Evolutionary conservation across 2,329 filamentous ascomycete species (phyloP).

Genomic region (Rutstroemia sp.): DNA sequence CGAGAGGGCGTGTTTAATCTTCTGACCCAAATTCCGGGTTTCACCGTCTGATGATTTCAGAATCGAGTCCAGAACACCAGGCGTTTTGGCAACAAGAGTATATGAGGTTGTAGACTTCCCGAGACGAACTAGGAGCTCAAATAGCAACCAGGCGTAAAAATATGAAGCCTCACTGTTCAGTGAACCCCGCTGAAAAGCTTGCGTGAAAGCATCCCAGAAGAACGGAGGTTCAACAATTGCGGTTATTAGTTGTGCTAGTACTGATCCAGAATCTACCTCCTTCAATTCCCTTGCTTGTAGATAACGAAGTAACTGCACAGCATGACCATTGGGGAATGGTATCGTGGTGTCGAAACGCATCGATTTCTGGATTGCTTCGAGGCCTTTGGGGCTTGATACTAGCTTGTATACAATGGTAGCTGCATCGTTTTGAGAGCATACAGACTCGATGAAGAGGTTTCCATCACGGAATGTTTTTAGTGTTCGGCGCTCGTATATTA

Average conservation of each 20-base stretch:
- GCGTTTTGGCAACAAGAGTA: constrained; percentile 24
- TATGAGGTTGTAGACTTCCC: constrained; percentile 19
- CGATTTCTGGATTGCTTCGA: constrained; percentile 32
- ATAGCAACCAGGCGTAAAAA: constrained; percentile 36
- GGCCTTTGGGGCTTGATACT: constrained; percentile 29
- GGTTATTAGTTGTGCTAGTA: constrained; percentile 39
- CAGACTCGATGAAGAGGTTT: constrained; percentile 41
- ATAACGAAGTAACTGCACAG: constrained; percentile 30
- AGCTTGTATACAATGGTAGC: constrained; percentile 35
- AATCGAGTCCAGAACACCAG: constrained; percentile 20
- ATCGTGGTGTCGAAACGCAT: constrained; percentile 37
- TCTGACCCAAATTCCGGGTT: constrained; percentile 33
- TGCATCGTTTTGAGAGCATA: constrained; percentile 35
- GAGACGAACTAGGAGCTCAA: constrained; percentile 37
- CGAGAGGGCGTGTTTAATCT: constrained; percentile 34
- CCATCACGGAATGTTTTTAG: constrained; percentile 34
- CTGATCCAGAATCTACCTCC: constrained; percentile 17
- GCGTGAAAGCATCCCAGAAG: constrained; percentile 37
- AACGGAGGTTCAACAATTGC: constrained; percentile 42
- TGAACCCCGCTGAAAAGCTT: constrained; percentile 21
- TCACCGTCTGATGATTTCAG: constrained; percentile 16
- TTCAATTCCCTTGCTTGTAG: constrained; percentile 25
- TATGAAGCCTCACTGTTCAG: constrained; percentile 27
- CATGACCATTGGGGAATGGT: constrained; percentile 37
- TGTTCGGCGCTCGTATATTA: constrained; percentile 33